Base-by-base conservation (phyloP, 208 protist genomes). In the Leptomonas seymouri region DNA sequence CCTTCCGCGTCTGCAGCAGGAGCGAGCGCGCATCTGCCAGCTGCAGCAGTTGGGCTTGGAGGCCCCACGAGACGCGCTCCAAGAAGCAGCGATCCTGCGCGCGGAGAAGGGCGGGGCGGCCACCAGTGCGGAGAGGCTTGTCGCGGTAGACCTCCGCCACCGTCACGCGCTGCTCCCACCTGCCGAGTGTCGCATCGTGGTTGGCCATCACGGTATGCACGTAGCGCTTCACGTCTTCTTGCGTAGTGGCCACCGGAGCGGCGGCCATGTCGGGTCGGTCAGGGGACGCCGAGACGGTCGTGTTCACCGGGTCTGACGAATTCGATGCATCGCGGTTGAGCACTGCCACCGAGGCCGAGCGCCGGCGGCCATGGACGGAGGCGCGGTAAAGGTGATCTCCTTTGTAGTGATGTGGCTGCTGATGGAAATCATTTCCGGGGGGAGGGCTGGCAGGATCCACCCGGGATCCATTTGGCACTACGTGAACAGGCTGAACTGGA, bases 91-190 rank as follows among this genome's bases (percentile, higher is more conserved):
- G 48, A 53, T 84, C 80, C 55, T 66, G 71, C 41, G 62, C 12
- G 4, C 80, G 80, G 34, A 73, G 69, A 5, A 70, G 53, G 45
- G 68, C 75, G n/a, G 71, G 75, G 11, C n/a, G 50, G 27, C 80
- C 80, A 5, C 80, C 75, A 14, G 72, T 78, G 60, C 69, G 75
- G 16, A 72, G 46, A 1, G 72, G 74, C 39, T 75, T 76, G 49
- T 81, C 63, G 44, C 66, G 56, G 68, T 84, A 84, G 36, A 76
- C 54, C 67, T 84, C 74, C 6, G 71, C 71, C 25, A 73, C 58
- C 49, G 30, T 49, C 20, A 81, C 41, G 23, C 70, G 68, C 30
- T 63, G 55, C 62, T 81, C 70, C 80, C 80, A 84, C 42, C 66
- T 56, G 28, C 27, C 42, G 12, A 84, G 30, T 18, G 59, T 81